phyloP scores from a whole-genome alignment of 208 protist genomes.

The Jaenimonas drosophilae region DNA sequence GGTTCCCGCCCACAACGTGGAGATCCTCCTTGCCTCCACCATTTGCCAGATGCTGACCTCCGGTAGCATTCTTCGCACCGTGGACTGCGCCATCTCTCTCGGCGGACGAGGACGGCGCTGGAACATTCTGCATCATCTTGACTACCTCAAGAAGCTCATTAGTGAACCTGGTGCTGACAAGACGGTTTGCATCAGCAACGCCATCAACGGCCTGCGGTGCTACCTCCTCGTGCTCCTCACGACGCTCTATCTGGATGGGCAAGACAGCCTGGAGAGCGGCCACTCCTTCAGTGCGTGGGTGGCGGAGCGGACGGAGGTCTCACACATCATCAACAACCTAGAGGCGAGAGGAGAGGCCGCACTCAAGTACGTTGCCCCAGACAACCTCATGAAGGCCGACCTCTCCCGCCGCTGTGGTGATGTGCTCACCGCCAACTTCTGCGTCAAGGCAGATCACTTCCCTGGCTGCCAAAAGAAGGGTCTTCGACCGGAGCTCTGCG shows the following conservation, averaged over 20 bases:
- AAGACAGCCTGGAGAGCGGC: conserved; percentile 15
- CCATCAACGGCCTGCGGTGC: conserved; percentile 47
- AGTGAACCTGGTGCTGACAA: conserved; percentile 29
- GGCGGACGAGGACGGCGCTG: conserved; percentile 51
- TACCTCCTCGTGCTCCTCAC: conserved; percentile 80
- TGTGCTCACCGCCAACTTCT: conserved; percentile 82
- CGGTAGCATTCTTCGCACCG: conserved; percentile 58
- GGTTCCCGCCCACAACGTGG: conserved; percentile 40
- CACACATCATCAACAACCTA: conserved; percentile 67
- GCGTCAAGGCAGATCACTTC: conserved; percentile 86
- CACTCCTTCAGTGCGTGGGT: conserved; percentile 66
- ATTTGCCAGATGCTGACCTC: conserved; percentile 85
- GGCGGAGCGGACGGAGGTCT: conserved; percentile 43
- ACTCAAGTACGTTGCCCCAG: conserved; percentile 54
- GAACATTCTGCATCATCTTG: conserved; percentile 73
- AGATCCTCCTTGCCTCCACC: conserved; percentile 65
- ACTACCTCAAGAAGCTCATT: conserved; percentile 56
- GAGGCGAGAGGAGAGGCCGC: conserved; percentile 49
- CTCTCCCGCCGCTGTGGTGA: conserved; percentile 60
- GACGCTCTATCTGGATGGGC: conserved; percentile 67
- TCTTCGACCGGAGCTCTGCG: conserved; percentile 66
- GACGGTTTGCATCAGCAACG: conserved; percentile 37
- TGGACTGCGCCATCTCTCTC: conserved; percentile 52
- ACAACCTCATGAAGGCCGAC: conserved; percentile 67
- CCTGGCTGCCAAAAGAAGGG: conserved; percentile 86